A percentile compares a stretch with the other conserved stretches of the same genome.
phyloP scores from a whole-genome alignment of 73 alveolate species.

The Tetrahymena borealis region DNA sequence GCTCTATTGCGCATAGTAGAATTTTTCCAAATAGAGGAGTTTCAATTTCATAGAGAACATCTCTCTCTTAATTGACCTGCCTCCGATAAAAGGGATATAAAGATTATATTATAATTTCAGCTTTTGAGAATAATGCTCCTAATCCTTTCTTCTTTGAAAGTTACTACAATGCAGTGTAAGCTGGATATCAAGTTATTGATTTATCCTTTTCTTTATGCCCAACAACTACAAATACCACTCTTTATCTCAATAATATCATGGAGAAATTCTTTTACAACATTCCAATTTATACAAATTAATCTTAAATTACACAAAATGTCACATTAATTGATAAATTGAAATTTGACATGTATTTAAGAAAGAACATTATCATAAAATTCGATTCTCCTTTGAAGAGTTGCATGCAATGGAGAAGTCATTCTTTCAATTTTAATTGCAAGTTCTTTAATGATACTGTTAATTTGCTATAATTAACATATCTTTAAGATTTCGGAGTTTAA shows the following conservation, averaged over 20 bases:
- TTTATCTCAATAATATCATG: not conserved
- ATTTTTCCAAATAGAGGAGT: not conserved
- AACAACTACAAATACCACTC: not conserved
- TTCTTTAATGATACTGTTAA: not conserved
- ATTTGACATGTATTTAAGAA: not conserved
- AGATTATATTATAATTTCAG: not conserved
- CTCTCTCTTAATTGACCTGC: not conserved
- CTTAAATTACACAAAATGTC: not conserved
- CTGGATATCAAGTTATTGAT: not conserved
- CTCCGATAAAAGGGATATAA: not conserved
- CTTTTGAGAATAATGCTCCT: not conserved
- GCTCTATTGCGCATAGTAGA: not conserved
- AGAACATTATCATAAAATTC: not conserved
- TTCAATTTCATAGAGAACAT: not conserved
- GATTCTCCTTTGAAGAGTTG: not conserved
- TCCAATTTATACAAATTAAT: not conserved
- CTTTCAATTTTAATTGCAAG: not conserved
- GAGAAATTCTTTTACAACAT: not conserved
- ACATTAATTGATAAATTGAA: not conserved
- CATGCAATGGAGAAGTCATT: not conserved
- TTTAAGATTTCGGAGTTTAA: not conserved
- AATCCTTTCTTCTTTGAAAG: not conserved
- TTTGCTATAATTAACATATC: not conserved
- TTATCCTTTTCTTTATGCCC: not conserved
- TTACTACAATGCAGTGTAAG: not conserved